Evolutionary conservation across 1,284 basidiomycete genomes (phyloP), one percentile per base, ranked within the genome.

Genomic region (Ceratobasidium theobromae): DNA sequence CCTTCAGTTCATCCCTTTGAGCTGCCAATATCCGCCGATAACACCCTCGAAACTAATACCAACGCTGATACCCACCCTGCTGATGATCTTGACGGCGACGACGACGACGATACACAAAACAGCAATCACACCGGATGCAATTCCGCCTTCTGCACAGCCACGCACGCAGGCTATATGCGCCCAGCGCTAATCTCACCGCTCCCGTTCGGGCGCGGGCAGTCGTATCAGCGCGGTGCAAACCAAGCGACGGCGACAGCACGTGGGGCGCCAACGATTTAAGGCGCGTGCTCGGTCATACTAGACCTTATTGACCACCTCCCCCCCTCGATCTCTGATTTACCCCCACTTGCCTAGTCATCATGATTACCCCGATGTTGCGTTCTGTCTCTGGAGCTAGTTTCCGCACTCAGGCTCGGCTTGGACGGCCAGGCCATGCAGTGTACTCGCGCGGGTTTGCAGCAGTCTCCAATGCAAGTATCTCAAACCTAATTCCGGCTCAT

Each of bases 41-140:
- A 3, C 23, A 25, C 30, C 33, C 4, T 48, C 5, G 35, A 6
- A 49, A n/a, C 9, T 45, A 21, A 11, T 11, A 6, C 12, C 9
- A 25, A 51, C 57, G 25, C 5, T 6, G n/a, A 62, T 51, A 62
- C 57, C 33, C 21, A 62, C 57, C 57, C 51, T 62, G 21, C 46
- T 46, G 57, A 62, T 23, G 46, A 51, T 62, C 57, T 62, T 62
- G 46, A 62, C 25, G 57, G 57, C 48, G 57, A 23, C 55, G 55
- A 48, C 41, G 43, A 51, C 46, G 57, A 51, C 30, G 46, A 62
- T 62, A 51, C 32, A 62, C 57, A 62, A 45, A 51, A 62, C 53
- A n/a, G 52, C n/a, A 58, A 46, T 27, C 55, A 28, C 43, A 48
- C 11, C 55, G 46, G 55, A 57, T 57, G 27, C 38, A 57, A 21